Evolutionary conservation across 2,329 filamentous ascomycete genomes (phyloP), one percentile per base, ranked within the genome.

Genomic region (Epichloe sp.): DNA sequence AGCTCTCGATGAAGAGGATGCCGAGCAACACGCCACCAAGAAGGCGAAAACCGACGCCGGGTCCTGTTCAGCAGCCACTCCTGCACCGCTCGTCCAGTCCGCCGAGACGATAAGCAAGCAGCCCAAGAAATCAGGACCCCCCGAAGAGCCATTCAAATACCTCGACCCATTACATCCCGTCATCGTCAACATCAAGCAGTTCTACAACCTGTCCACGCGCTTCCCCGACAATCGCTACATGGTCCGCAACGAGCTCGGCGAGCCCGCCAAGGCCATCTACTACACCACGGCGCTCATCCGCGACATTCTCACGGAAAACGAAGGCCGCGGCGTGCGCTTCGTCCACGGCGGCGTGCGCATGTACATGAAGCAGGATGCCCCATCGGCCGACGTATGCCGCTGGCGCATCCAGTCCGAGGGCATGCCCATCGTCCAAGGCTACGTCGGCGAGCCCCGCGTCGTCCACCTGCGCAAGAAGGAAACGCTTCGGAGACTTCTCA

Each of bases 321-420:
- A 96, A 67, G 87, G 88, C 43, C 83, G 86, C 31, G 89, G 89
- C 44, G 84, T 97, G 68, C 95, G 93, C 66, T 95, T 98, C 64
- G 86, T 98, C 47, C 93, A 98, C 68, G 91, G 86, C 48, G 93
- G 93, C 56, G 90, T 98, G 36, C 95, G 95, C 71, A 97, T 97
- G 88, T 98, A 95, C 66, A 93, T 97, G 75, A 95, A 95, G 73
- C 91, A 97, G 67, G 89, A 96, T 62, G 85, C 88, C 0, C 90
- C 95, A 53, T 86, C 83, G 5, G 83, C 85, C 37, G 85, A 90
- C 50, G 85, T 93, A 36, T 95, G 90, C 72, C 80, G 85, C 53
- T 98, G 93, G 93, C 82, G 93, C 45, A 93, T 98, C 60, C 93
- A 98, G 73, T 86, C 85, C 12, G 93, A 98, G 68, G 93, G 93